Evolutionary conservation across 208 protist species (phyloP).

Genomic region (Crithidia expoeki): DNA sequence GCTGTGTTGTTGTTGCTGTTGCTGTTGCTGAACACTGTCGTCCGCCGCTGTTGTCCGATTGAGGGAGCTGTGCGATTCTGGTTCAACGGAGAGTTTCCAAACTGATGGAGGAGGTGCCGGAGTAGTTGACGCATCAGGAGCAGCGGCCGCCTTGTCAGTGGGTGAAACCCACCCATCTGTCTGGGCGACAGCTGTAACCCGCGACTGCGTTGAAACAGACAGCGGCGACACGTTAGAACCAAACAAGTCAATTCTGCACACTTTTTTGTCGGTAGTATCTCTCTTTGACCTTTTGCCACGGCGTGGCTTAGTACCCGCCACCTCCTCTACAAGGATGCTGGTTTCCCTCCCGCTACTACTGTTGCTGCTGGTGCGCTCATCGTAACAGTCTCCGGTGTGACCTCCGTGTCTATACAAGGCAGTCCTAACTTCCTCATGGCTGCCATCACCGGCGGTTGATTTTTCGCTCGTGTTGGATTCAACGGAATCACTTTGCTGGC

Average conservation of each 20-base stretch:
- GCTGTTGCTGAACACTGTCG: background rate
- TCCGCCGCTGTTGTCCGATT: no score
- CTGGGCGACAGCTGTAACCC: background rate
- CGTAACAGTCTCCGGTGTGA: no score
- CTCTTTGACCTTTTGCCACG: background rate
- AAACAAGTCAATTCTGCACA: background rate
- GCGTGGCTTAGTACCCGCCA: background rate
- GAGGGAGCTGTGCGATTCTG: background rate
- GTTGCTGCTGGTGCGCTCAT: no score
- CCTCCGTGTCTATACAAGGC: no score
- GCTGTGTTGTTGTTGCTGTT: background rate
- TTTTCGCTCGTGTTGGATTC: background rate
- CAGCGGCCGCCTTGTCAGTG: background rate
- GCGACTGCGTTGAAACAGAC: background rate
- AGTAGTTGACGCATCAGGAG: background rate
- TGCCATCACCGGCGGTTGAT: background rate
- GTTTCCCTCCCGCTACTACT: background rate
- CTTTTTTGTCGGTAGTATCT: background rate
- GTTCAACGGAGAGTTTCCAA: constrained; percentile 14
- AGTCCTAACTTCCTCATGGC: no score
- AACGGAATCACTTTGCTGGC: background rate
- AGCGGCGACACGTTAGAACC: background rate
- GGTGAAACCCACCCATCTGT: background rate
- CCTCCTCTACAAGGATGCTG: background rate
- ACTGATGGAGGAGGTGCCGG: background rate